phyloP scores from a whole-genome alignment of 163 green algal genomes.

The Scenedesmus sp. region DNA sequence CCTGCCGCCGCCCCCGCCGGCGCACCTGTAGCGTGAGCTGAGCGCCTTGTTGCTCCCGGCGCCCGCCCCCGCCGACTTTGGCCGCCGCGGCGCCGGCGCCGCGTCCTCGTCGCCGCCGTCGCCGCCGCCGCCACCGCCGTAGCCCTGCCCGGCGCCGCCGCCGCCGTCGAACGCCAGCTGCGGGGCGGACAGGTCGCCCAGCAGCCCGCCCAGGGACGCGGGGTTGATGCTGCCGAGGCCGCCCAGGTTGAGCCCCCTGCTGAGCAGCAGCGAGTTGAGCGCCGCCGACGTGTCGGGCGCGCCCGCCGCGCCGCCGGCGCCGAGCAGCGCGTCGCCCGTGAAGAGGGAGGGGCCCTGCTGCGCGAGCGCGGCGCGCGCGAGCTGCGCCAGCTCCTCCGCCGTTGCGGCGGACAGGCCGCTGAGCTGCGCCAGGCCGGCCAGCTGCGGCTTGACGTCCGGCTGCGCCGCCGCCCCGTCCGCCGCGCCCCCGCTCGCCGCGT shows the following conservation, averaged over 20 bases:
- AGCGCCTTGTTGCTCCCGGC: constrained; percentile 41
- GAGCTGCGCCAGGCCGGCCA: too few species aligned
- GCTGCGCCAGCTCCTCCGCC: not conserved
- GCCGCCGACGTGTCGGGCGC: not conserved
- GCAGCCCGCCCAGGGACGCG: not conserved
- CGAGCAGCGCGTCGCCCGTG: not conserved
- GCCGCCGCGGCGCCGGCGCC: not conserved
- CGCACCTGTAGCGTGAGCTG: constrained; percentile 33
- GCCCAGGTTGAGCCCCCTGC: not conserved
- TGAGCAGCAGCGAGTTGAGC: constrained; percentile 12
- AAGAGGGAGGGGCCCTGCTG: too few species aligned
- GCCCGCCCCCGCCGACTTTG: too few species aligned
- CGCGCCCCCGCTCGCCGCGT: too few species aligned
- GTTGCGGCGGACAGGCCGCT: not conserved
- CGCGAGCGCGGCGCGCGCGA: not conserved
- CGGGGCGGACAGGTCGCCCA: not conserved
- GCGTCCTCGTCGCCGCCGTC: not conserved
- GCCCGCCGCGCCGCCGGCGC: not conserved
- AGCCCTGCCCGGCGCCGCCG: not conserved
- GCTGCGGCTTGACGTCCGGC: too few species aligned
- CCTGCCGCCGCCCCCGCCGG: not conserved
- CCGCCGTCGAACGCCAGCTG: not conserved
- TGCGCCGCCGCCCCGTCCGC: too few species aligned
- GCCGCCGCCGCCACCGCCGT: not conserved
- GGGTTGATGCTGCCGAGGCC: not conserved